These are phyloP conservation scores for Trametes polyzona DNA, from an alignment of 1,284 basidiomycete species.

Conservation along the genomic window DNA sequence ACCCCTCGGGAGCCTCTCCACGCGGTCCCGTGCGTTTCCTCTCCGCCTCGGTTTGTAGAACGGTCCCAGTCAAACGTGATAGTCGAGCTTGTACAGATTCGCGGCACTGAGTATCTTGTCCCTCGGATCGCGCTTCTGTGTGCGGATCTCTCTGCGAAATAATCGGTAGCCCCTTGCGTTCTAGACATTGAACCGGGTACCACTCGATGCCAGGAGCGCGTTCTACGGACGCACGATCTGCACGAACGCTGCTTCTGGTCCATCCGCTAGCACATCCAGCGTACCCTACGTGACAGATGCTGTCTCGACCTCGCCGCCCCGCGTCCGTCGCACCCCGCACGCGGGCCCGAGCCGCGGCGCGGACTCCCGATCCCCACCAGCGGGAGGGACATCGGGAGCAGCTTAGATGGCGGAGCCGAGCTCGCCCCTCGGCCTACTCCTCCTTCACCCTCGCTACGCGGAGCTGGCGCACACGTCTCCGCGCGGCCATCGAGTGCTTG, in stretches of 20 bases:
- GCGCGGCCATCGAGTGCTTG: slow-evolving; percentile 68
- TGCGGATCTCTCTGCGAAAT: too few species aligned
- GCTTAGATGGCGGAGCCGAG: neutral
- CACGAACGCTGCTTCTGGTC: neutral
- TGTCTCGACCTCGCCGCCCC: neutral
- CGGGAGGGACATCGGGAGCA: neutral
- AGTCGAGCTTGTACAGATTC: too few species aligned
- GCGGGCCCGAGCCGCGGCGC: neutral
- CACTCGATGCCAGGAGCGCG: neutral
- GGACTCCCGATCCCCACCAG: neutral
- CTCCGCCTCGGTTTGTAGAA: too few species aligned
- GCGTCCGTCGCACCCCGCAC: neutral
- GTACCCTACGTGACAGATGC: slow-evolving; percentile 3
- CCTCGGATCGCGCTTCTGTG: too few species aligned
- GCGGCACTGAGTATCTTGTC: too few species aligned
- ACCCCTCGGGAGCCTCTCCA: too few species aligned
- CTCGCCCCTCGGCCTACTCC: neutral
- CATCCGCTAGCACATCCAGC: neutral
- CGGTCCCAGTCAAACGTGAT: too few species aligned
- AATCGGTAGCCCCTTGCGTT: too few species aligned
- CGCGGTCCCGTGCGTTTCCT: too few species aligned
- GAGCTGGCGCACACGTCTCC: slow-evolving; percentile 54
- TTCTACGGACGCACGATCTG: neutral
- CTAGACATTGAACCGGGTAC: too few species aligned
- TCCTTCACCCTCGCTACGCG: slow-evolving; percentile 47